phyloP scores from a whole-genome alignment of 352 stramenopile species.

The Phytophthora parvispora region DNA sequence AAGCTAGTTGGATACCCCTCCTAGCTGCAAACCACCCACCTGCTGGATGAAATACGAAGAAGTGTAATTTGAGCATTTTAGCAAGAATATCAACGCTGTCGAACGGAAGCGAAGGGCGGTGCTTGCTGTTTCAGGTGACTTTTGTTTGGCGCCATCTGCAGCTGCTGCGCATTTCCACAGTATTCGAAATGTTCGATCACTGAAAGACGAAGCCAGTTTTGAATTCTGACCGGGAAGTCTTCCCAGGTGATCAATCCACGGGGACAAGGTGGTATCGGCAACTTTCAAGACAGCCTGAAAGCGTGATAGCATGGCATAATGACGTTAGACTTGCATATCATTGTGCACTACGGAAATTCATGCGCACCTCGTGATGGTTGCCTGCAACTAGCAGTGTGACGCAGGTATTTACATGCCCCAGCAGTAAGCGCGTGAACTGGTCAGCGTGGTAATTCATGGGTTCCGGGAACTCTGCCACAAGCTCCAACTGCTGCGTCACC shows the following conservation, averaged over 20 bases:
- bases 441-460: conserved; percentile 45
- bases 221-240: conserved; percentile 43
- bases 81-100: conserved; percentile 65
- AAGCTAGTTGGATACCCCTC: too few relatives aligned
- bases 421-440: conserved; percentile 61
- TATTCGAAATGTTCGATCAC: conserved; percentile 73
- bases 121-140: conserved; percentile 9
- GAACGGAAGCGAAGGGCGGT: conserved; percentile 53
- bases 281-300: conserved; percentile 35
- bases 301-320: neutral
- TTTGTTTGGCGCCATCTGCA: conserved; percentile 33
- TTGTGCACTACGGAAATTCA: neutral
- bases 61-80: conserved; percentile 76
- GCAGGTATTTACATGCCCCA: conserved; percentile 54
- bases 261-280: conserved; percentile 31
- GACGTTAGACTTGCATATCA: neutral
- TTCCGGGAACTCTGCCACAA: conserved; percentile 52
- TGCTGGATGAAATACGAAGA: conserved; percentile 73
- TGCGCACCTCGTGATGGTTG: conserved; percentile 47
- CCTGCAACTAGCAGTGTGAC: conserved; percentile 41
- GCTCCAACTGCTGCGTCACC: conserved; percentile 10
- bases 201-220: conserved; percentile 71
- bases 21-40: conserved; percentile 13
- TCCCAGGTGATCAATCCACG: conserved; percentile 71
- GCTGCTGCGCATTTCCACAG: conserved; percentile 75